Evolutionary conservation across 306 rosid genomes (phyloP), one percentile per base, ranked within the genome.

Genomic region (Hylodesmum podocarpum): DNA sequence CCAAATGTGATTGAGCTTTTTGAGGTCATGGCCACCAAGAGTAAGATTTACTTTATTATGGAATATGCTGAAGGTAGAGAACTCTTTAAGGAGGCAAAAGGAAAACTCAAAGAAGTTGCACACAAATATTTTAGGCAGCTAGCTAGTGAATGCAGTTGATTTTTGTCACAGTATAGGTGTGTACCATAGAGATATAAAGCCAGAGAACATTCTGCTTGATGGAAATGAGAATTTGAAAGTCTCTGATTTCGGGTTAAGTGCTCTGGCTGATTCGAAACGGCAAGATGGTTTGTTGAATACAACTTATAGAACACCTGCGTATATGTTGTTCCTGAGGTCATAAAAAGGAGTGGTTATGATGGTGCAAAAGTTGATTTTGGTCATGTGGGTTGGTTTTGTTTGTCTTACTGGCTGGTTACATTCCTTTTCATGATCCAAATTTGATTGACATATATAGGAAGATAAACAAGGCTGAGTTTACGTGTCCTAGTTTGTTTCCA

Each of bases 151-250:
- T 69, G 91, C 87, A 2, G 84, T 85, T 9, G 87, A 82, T 75
- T 87, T 73, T 36, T 87, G 89, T 79, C 91, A 87, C 66, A 85
- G 87, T 37, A 63, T 89, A 82, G 89, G 89, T 9, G 89, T 87
- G 8, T 82, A 83, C 39, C 89, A 87, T 80, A 81, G 91, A 6
- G 91, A 87, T 65, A 74, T 87, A 64, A 87, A 85, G 79, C 84
- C 86, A 0, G 91, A 85, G 71, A 87, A 87, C 63, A 73, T 87
- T 78, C 51, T 87, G 50, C 31, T 87, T 62, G 89, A 85, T 59
- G 87, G 85, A 31, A 75, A 85, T 66, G 91, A 73, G 61, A 72
- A 78, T 37, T 51, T 87, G 0, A 85, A 87, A 72, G 85, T 85
- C 3, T 80, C 89, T 0, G 89, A 87, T 80, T 85, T 87, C 8